Base-by-base conservation (phyloP, 108 stramenopile species). In the Fragilariopsis cylindrus region DNA sequence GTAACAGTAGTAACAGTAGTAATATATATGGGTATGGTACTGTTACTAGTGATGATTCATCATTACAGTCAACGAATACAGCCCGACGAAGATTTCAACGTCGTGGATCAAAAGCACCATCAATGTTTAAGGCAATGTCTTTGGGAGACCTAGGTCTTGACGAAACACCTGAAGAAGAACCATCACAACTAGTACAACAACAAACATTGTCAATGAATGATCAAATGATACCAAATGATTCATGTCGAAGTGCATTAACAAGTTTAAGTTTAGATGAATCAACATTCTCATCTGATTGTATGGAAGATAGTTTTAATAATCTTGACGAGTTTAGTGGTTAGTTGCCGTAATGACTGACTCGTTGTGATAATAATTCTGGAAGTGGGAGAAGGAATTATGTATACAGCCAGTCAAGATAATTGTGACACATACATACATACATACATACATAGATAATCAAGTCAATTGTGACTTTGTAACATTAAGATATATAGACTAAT, bases 11-110 rank as follows among this genome's bases (percentile, higher is more conserved):
- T 30, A 30, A 30, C 1, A 30, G 30, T 30, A 30, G 30, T 30
- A 30, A 30, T 30, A 30, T 30, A 30, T 30, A 30, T 30, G 30
- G 30, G 1, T 30, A 30, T 30, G 30, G 30, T 30, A 2, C 2
- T 30, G 30, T 30, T 2, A 30, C 30, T 30, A 30, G 30, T 30
- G 30, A 63, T 45, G 62, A 45, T 12, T 45, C 62, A 42, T 12
- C 1, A 13, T 13, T 63, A 3, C 62, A 63, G 42, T 40, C 62
- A 15, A 45, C 45, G 62, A 63, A 63, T 30, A 30, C 30, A 45
- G 15, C 62, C 5, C 62, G 62, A 12, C 42, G 62, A 11, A 63
- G 43, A 15, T 63, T 63, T 44, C 62, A 63, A 45, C 62, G 62
- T 3, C 42, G 62, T 3, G 62, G 62, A 12, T 63, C 62, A 3